phyloP scores from a whole-genome alignment of 2,329 filamentous ascomycete species.

The Apiospora hydei region DNA sequence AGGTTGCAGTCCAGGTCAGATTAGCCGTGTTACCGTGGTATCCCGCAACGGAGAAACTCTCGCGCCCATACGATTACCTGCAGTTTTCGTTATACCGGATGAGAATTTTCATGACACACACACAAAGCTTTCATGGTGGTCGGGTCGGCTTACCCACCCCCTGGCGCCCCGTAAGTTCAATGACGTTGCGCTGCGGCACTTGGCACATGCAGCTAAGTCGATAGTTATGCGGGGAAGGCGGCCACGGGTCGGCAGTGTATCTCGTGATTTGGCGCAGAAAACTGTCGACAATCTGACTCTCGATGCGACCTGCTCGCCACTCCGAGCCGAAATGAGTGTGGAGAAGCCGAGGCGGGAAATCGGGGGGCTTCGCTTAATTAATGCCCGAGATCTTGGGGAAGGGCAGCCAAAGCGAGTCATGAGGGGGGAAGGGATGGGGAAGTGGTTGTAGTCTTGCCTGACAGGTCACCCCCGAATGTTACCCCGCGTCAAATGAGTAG shows the following conservation, averaged over 20 bases:
- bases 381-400: slow-evolving; percentile 5
- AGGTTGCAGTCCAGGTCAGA: not conserved
- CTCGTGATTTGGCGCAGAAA: not conserved
- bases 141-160: not conserved
- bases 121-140: not conserved
- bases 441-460: not conserved
- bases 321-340: not conserved
- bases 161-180: not conserved
- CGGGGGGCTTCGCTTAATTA: slow-evolving; percentile 6
- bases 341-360: slow-evolving; percentile 7
- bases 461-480: not conserved
- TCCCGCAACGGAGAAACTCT: not conserved
- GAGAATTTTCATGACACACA: slow-evolving; percentile 8
- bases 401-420: not conserved
- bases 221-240: slow-evolving; percentile 19
- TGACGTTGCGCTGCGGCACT: not conserved
- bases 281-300: not conserved
- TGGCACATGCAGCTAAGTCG: slow-evolving; percentile 1
- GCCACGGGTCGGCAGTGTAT: slow-evolving; percentile 3
- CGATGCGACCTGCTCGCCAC: not conserved
- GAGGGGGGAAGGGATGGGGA: not conserved
- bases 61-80: not conserved
- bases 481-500: not conserved
- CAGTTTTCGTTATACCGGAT: not conserved
- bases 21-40: slow-evolving; percentile 17